Conservation (phyloP, 257 asterid species). For the Henckelia pumila region DNA sequence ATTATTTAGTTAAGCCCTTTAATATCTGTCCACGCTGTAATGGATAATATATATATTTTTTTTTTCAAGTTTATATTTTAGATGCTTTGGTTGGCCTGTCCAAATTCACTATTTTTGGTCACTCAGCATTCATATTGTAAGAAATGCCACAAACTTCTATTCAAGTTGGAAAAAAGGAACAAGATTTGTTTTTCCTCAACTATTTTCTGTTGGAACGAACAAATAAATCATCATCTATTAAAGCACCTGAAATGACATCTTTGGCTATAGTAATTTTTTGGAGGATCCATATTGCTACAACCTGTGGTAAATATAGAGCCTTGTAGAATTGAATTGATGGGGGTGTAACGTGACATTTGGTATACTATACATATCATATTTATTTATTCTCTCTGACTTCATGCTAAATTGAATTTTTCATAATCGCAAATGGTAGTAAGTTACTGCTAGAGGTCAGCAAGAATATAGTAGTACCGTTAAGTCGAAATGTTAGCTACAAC, state of each 20-base stretch:
- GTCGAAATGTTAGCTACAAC: not conserved
- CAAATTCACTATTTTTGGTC: conserved; percentile 3
- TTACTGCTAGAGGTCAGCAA: not conserved
- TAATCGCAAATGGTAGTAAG: not conserved
- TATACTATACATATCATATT: no score
- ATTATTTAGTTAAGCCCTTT: not conserved
- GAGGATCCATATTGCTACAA: not conserved
- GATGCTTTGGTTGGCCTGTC: conserved; percentile 19
- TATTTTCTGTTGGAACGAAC: not conserved
- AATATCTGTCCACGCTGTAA: conserved; percentile 11
- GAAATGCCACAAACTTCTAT: conserved; percentile 3
- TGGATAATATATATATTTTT: no score
- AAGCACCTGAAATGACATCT: not conserved
- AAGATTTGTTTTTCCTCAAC: not conserved
- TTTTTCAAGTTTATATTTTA: not conserved
- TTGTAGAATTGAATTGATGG: not conserved
- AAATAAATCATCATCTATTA: no score
- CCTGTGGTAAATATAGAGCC: not conserved
- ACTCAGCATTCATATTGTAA: conserved; percentile 15
- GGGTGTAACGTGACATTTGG: no score
- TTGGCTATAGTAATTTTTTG: not conserved
- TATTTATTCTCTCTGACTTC: no score
- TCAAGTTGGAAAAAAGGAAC: not conserved
- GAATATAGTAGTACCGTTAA: no score
- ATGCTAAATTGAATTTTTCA: no score